Percentiles rank a stretch among this genome's conserved stretches.
These are phyloP conservation scores for Carpinus viminea DNA, from an alignment of 306 rosid genomes.

Conservation along the genomic window DNA sequence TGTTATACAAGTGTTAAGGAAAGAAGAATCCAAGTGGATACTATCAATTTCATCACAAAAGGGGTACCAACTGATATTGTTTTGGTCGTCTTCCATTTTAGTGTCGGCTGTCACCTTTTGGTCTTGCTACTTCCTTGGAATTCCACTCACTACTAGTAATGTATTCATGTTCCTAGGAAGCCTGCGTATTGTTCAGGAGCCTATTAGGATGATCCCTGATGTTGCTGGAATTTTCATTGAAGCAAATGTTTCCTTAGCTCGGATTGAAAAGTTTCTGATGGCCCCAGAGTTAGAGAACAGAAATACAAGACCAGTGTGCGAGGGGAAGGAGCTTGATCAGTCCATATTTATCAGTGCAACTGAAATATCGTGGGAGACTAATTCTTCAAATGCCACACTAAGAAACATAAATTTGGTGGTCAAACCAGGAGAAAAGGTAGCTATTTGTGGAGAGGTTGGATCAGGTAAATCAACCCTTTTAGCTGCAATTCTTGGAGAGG, in stretches of 20 bases:
- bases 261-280: constrained; percentile 32
- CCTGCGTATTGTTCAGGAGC: constrained; percentile 36
- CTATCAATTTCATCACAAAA: constrained; percentile 9
- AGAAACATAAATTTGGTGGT: constrained; percentile 25
- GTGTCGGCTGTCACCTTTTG: constrained; percentile 26
- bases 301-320: background rate
- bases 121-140: constrained; percentile 35
- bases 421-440: constrained; percentile 28
- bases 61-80: constrained; percentile 9
- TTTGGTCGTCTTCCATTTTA: constrained; percentile 34
- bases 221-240: constrained; percentile 31
- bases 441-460: constrained; percentile 44
- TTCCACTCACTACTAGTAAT: constrained; percentile 24
- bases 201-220: constrained; percentile 29
- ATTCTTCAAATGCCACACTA: constrained; percentile 22
- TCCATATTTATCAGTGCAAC: constrained; percentile 11
- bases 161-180: constrained; percentile 33
- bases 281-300: constrained; percentile 29
- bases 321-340: constrained; percentile 9
- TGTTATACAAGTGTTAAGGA: constrained; percentile 20
- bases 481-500: constrained; percentile 38
- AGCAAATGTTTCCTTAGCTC: constrained; percentile 26
- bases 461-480: constrained; percentile 37
- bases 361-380: constrained; percentile 31
- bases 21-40: constrained; percentile 27